A percentile compares a stretch with the other conserved stretches of the same genome.
These are phyloP conservation scores for Wickerhamomyces alni DNA, from an alignment of 805 yeast species.

Conservation along the genomic window DNA sequence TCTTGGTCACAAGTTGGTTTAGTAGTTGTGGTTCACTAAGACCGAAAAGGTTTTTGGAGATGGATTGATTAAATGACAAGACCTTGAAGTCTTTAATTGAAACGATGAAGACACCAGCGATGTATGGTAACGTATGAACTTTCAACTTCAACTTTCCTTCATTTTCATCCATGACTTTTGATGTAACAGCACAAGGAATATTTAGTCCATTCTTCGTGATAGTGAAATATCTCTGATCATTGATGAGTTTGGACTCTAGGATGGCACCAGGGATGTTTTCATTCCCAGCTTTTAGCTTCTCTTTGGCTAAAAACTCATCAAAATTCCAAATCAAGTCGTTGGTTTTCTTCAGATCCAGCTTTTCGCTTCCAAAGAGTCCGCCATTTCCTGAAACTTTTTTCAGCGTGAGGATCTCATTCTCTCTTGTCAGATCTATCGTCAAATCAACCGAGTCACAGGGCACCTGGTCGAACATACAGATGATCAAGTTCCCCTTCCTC, in stretches of 20 bases:
- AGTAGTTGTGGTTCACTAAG: conserved; percentile 37
- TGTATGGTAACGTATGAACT: conserved; percentile 74
- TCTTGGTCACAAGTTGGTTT: conserved; percentile 43
- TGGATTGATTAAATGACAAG: conserved; percentile 72
- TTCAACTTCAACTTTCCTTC: conserved; percentile 47
- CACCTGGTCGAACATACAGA: conserved; percentile 85
- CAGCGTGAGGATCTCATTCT: conserved; percentile 12
- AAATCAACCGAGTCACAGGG: conserved; percentile 64
- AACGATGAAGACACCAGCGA: conserved; percentile 78
- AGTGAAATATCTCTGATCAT: conserved; percentile 60
- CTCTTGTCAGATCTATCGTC: conserved; percentile 27
- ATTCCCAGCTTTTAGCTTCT: conserved; percentile 6
- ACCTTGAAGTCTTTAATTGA: conserved; percentile 39
- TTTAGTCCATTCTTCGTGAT: conserved; percentile 38
- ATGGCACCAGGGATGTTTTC: conserved; percentile 18
- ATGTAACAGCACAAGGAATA: conserved; percentile 71
- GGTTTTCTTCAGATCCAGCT: conserved; percentile 7
- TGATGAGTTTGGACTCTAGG: conserved; percentile 38
- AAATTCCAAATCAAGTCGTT: conserved; percentile 25
- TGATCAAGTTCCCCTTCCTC: conserved; percentile 58
- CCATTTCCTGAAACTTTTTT: conserved; percentile 19
- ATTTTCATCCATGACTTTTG: conserved; percentile 48
- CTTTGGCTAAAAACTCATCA: conserved; percentile 6
- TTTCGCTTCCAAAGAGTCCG: conserved; percentile 12
- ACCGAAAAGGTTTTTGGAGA: conserved; percentile 77